These are phyloP conservation scores for Trichophyton verrucosum DNA, from an alignment of 2,329 filamentous ascomycete genomes.

Conservation along the genomic window DNA sequence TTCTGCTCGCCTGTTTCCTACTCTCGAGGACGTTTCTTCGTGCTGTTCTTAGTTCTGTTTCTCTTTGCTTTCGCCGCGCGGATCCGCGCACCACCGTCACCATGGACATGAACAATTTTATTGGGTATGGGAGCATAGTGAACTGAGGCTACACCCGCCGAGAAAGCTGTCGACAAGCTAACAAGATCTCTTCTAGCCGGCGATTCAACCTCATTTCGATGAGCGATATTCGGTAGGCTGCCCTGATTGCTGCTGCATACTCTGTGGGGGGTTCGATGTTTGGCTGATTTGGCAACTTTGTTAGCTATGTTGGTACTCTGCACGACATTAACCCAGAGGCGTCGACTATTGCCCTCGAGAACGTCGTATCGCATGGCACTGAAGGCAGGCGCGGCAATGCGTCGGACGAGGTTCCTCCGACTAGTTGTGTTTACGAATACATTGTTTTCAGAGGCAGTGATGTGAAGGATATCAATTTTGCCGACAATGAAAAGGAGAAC, in stretches of 20 bases:
- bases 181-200: slow-evolving; percentile 45
- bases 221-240: slow-evolving; percentile 81
- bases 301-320: slow-evolving; percentile 84
- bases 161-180: slow-evolving; percentile 9
- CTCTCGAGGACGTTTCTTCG: not conserved
- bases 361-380: slow-evolving; percentile 87
- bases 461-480: slow-evolving; percentile 93
- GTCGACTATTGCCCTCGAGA: slow-evolving; percentile 91
- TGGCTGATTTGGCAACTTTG: not conserved
- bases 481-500: slow-evolving; percentile 60
- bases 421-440: slow-evolving; percentile 89
- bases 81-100: slow-evolving; percentile 22
- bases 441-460: slow-evolving; percentile 97
- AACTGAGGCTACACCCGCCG: not conserved
- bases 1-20: not conserved
- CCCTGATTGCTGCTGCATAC: slow-evolving; percentile 11
- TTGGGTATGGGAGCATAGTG: slow-evolving; percentile 28
- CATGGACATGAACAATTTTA: slow-evolving; percentile 41
- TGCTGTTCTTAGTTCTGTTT: not conserved
- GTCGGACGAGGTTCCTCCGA: slow-evolving; percentile 69
- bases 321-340: slow-evolving; percentile 97
- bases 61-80: slow-evolving; percentile 16
- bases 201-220: slow-evolving; percentile 94
- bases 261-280: not conserved
- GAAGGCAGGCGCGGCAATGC: slow-evolving; percentile 73